Evolutionary conservation across 2,329 filamentous ascomycete genomes (phyloP), one percentile per base, ranked within the genome.

Genomic region (Colletotrichum cuscutae): DNA sequence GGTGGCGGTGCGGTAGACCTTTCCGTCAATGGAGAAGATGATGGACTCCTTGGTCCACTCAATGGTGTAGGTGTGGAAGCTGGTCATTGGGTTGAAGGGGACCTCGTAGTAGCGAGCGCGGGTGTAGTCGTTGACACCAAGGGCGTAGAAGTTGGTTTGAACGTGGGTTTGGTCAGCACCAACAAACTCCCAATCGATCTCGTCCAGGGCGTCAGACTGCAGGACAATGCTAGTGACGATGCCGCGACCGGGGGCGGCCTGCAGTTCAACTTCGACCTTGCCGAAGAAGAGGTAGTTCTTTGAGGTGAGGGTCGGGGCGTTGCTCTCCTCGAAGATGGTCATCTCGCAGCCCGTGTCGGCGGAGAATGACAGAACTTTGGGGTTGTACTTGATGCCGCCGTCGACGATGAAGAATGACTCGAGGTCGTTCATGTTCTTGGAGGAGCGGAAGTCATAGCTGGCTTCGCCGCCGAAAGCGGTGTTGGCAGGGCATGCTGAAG

Each of bases 1-100:
- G 59, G 88, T 84, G 49, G 86, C 83, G 3, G 84, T 86, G 71
- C 89, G 87, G 28, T 87, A 79, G 28, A 82, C 77, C 5, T 75
- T 76, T 71, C 84, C 85, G 77, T 91, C 86, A 68, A 94, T 88
- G 78, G 88, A 85, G 88, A 91, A 94, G 71, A 86, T 83, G 72
- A 92, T 83, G 42, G 82, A 79, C 8, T 89, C 86, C 32, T 86
- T 79, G 26, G 89, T 92, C 92, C 92, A 94, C 82, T 93, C 89
- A 65, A 94, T 81, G 19, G 88, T 87, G 83, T 94, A 94, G 68
- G 88, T 93, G 83, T 93, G 91, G 77, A 85, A 87, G 30, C 77
- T 77, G 62, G 80, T 69, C 58, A 84, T 81, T 11, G 79, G 75
- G 64, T 84, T 82, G 65, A 80, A 81, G 57, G 76, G 65, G 58